Base-by-base conservation (phyloP, 441 rosid genomes). In the Syzygium malaccense region DNA sequence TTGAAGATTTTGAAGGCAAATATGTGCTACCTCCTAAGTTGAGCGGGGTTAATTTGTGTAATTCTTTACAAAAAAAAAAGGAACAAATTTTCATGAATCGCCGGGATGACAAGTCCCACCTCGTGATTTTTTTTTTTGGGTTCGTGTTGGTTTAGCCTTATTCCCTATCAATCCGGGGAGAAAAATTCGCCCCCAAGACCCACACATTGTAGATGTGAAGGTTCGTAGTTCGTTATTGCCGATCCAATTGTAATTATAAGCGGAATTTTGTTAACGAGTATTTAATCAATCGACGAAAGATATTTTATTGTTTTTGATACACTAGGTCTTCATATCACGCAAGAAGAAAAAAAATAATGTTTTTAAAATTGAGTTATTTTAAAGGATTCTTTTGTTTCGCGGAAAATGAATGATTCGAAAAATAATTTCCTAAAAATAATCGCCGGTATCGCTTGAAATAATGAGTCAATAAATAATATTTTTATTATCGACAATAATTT, bases 191-290 rank as follows among this genome's bases (percentile, higher is more conserved):
- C 37, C 20, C 14, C 4, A 28, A 13, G 32, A 6, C 32, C 32
- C 8, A 13, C 8, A 7, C 66, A 14, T 8, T 6, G 1, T 28
- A 11, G 66, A 3, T 28, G 32, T 14, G 32, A 60, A 60, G 18
- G 14, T 37, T 37, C 20, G 1, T 8, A 20, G 48, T 5, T 13
- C 8, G 11, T 37, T 3, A 12, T 2, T 5, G 25, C 1, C 0
- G 15, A 71, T 37, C 20, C 37, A 37, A 37, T 8, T 3, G 14
- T 11, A 37, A 71, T 25, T 7, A 2, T 12, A 20, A 7, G 6
- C 11, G 23, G 28, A 37, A 20, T 20, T 19, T 12, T 71, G 2
- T 37, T 6, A 14, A 71, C 4, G 15, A 23, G 26, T 37, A 37
- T 71, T 23, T 6, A 20, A 28, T 37, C 7, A 2, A 5, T 0